Conservation (phyloP, 768 basidiomycete species). For the Kwoniella botswanensis region DNA sequence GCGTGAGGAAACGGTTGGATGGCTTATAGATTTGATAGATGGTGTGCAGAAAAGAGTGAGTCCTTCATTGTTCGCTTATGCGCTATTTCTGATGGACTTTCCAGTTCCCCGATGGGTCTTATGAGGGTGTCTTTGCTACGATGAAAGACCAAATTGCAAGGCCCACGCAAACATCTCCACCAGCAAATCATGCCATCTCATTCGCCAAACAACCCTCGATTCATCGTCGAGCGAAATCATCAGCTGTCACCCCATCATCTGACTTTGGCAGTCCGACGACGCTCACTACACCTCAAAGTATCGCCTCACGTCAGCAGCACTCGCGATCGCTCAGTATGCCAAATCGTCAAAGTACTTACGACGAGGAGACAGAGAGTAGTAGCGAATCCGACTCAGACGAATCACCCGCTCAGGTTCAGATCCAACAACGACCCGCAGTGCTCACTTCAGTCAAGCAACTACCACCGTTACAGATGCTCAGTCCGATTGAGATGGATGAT, state of each 20-base stretch:
- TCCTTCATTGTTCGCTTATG: neutral
- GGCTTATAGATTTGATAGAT: slow-evolving; percentile 37
- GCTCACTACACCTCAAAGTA: slow-evolving; percentile 16
- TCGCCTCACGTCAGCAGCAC: slow-evolving; percentile 26
- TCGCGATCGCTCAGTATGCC: slow-evolving; percentile 46
- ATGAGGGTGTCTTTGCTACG: slow-evolving; percentile 35
- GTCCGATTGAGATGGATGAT: slow-evolving; percentile 25
- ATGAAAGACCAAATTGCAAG: slow-evolving; percentile 29
- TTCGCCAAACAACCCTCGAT: slow-evolving; percentile 30
- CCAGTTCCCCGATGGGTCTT: slow-evolving; percentile 53
- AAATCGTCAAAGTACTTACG: slow-evolving; percentile 28
- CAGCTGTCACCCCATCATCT: slow-evolving; percentile 15
- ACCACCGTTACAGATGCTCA: slow-evolving; percentile 21
- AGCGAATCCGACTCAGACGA: slow-evolving; percentile 23
- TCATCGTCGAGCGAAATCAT: slow-evolving; percentile 38
- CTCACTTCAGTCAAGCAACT: slow-evolving; percentile 14
- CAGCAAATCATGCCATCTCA: slow-evolving; percentile 8
- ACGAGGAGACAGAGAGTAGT: slow-evolving; percentile 24
- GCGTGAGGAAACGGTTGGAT: slow-evolving; percentile 28
- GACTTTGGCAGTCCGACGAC: slow-evolving; percentile 14
- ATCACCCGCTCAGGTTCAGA: slow-evolving; percentile 13
- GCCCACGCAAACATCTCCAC: slow-evolving; percentile 11
- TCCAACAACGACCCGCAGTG: slow-evolving; percentile 10
- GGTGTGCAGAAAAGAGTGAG: slow-evolving; percentile 48
- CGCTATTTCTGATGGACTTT: slow-evolving; percentile 1